These are phyloP conservation scores for Stagonosporopsis rhizophila DNA, from an alignment of 2,329 filamentous ascomycete species.

Conservation along the genomic window DNA sequence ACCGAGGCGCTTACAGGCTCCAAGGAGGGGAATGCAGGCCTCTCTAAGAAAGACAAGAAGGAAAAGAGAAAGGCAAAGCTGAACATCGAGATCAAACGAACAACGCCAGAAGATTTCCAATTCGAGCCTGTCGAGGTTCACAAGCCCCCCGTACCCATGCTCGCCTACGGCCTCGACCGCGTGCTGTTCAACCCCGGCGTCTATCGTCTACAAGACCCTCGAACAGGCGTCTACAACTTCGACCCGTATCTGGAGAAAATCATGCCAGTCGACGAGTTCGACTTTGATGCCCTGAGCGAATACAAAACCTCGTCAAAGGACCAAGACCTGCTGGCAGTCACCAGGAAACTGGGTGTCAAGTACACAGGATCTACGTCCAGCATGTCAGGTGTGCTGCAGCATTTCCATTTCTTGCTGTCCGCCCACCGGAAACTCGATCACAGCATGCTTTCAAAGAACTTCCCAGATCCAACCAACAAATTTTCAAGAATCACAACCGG, in stretches of 20 bases:
- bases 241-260: conserved; percentile 92
- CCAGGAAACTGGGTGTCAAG: conserved; percentile 71
- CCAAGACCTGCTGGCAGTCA: conserved; percentile 70
- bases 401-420: conserved; percentile 93
- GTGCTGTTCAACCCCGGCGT: conserved; percentile 93
- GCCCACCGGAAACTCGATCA: conserved; percentile 77
- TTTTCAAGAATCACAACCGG: conserved; percentile 77
- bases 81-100: conserved; percentile 31
- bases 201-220: conserved; percentile 87
- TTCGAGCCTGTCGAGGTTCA: conserved; percentile 52
- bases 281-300: conserved; percentile 83
- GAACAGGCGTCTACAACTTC: conserved; percentile 92
- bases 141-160: conserved; percentile 64
- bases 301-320: conserved; percentile 95
- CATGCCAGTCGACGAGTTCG: conserved; percentile 92
- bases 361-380: conserved; percentile 97
- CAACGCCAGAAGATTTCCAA: conserved; percentile 40
- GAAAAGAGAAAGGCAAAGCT: conserved; percentile 5
- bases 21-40: conserved; percentile 24
- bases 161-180: conserved; percentile 79
- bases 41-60: conserved; percentile 25
- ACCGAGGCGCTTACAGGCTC: background rate
- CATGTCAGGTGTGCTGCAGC: conserved; percentile 85
- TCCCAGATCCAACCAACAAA: conserved; percentile 64
- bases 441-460: conserved; percentile 70